These are phyloP conservation scores for Pneumocystis wakefieldiae DNA, from an alignment of 1,139 yeast genomes.

Conservation along the genomic window DNA sequence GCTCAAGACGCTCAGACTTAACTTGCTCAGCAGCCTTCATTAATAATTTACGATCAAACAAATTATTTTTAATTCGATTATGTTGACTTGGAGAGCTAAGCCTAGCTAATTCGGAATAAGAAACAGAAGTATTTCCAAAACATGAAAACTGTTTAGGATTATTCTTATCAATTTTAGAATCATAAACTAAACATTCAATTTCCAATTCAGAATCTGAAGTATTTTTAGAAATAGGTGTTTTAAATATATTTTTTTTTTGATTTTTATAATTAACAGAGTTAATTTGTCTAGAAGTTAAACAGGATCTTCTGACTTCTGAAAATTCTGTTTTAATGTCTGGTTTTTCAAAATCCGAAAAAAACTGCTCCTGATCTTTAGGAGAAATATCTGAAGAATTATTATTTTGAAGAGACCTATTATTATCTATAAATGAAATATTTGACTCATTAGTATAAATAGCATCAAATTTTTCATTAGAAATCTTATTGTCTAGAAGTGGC, in stretches of 20 bases:
- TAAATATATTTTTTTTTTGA: neutral
- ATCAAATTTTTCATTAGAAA: constrained; percentile 10
- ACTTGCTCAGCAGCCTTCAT: constrained; percentile 23
- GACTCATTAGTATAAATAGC: neutral
- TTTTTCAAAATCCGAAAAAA: neutral
- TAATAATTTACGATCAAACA: constrained; percentile 16
- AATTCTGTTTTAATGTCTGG: neutral
- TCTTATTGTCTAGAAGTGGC: neutral
- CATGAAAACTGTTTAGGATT: neutral
- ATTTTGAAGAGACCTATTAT: neutral
- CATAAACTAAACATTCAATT: neutral
- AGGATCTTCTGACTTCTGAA: neutral
- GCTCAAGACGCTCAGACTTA: constrained; percentile 18
- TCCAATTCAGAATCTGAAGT: neutral
- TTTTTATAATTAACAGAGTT: constrained; percentile 9
- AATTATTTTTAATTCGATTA: constrained; percentile 13
- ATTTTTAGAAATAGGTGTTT: neutral
- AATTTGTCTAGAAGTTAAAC: neutral
- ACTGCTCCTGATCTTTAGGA: neutral
- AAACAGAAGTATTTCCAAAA: neutral
- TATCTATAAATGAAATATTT: neutral
- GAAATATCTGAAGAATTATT: constrained; percentile 3
- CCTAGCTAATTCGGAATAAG: constrained; percentile 6
- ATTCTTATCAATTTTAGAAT: neutral
- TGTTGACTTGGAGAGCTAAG: constrained; percentile 10